phyloP scores from a whole-genome alignment of 176 grass and related monocot species.

The Raddia guianensis region DNA sequence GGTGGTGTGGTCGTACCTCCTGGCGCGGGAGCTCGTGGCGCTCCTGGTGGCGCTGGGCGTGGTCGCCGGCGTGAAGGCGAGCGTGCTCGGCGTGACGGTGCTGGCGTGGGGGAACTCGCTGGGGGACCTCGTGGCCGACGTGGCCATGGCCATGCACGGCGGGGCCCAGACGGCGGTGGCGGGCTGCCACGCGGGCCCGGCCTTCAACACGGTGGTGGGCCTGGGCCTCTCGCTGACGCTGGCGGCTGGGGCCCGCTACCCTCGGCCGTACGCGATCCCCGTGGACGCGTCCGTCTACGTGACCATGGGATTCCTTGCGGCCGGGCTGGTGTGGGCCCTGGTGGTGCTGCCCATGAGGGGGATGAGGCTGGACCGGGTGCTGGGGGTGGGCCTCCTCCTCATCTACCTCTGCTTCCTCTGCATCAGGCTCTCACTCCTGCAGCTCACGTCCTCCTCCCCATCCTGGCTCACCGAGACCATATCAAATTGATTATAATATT shows the following conservation, averaged over 20 bases:
- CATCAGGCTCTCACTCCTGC: constrained; percentile 18
- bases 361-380: constrained; percentile 62
- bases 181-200: constrained; percentile 69
- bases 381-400: constrained; percentile 56
- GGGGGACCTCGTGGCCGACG: constrained; percentile 66
- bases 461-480: too few species aligned
- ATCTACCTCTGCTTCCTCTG: constrained; percentile 67
- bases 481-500: neutral
- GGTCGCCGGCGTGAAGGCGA: constrained; percentile 45
- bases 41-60: constrained; percentile 58
- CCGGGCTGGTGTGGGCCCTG: constrained; percentile 57
- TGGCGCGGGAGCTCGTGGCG: constrained; percentile 63
- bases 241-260: constrained; percentile 45
- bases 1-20: constrained; percentile 69
- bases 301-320: constrained; percentile 61
- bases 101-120: constrained; percentile 90
- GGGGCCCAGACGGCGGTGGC: constrained; percentile 69
- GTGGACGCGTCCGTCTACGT: constrained; percentile 49
- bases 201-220: constrained; percentile 72
- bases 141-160: constrained; percentile 53
- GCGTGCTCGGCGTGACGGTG: constrained; percentile 67
- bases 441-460: too few species aligned
- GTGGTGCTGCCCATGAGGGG: constrained; percentile 52
- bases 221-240: constrained; percentile 67
- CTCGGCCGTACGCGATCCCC: constrained; percentile 45